Base-by-base conservation (phyloP, 1,139 yeast genomes). In the Debaryomycetaceae sp. region DNA sequence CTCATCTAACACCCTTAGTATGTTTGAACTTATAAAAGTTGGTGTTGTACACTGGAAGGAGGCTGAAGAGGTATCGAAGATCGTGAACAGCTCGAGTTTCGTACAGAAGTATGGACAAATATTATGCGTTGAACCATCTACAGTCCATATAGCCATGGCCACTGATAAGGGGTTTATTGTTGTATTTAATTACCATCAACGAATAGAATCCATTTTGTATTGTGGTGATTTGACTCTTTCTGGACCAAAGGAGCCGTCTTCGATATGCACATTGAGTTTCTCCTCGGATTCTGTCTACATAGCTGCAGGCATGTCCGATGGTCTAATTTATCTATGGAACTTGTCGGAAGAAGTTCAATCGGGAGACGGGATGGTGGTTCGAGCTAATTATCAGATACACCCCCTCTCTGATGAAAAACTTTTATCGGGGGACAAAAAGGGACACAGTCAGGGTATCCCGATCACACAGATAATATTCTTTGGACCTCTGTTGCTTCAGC, bases 111-210 rank as follows among this genome's bases (percentile, higher is more conserved):
- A 76, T 52, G 96, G 95, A 0, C 57, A 61, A 1, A 77, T 83
- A 0, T 65, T 74, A 0, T 63, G 66, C 23, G 55, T 85, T 6
- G 66, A 72, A 4, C 72, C 83, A 0, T 74, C 81, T 1, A 70
- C 81, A 4, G 46, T 66, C 6, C 70, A 70, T 43, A 70, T 88
- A 2, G 80, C 79, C 0, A 56, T 87, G 9, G 95, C 89, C 2
- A 87, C 95, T 0, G 56, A 73, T 1, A 71, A 71, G 41, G 91
- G 91, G 1, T 65, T 60, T 39, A 70, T 86, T 0, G 60, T 85
- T 14, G 68, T 83, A 1, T 87, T 85, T 59, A 85, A 81, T 55
- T 85, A 83, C 53, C 75, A 74, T 41, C 95, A 87, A 60, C 66
- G 61, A 35, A 60, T 81, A 11, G 66, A 69, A 30, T 66, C 63